Base-by-base conservation (phyloP, 1,284 basidiomycete species). In the Jaminaea rosea region DNA sequence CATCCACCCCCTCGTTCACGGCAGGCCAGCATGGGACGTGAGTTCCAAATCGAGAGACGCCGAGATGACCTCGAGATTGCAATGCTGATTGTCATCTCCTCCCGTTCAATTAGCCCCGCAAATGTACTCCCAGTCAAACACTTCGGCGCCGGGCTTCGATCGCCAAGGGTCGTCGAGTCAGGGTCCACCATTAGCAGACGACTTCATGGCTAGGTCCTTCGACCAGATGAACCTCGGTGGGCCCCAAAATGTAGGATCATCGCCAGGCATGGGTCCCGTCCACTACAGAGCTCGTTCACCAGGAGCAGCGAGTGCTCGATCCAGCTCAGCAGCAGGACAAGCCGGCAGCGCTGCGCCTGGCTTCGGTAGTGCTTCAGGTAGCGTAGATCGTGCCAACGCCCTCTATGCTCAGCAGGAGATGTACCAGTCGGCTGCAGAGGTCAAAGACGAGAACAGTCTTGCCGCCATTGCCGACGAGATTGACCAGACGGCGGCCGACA, bases 391-490 rank as follows among this genome's bases (percentile, higher is more conserved):
- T 10, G 62, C 65, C 34, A 68, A 66, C 36, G 62, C 62, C 17
- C 51, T 53, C 36, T 66, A 66, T 49, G 65, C 63, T 23, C 61
- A 59, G 26, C 65, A 66, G 42, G 63, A 68, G 53, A 66, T 68
- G 23, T 55, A 66, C 39, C 62, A 66, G 47, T 62, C 61, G 0
- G 65, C 65, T 4, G 55, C 60, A 19, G 65, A 68, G 26, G 63
- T 68, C 17, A 52, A 66, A 3, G 62, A 65, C 0, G 56, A 65
- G 6, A 60, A 68, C 49, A 60, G 57, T 39, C 36, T 68, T 4
- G 62, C 59, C n/a, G 65, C 65, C 23, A 68, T 68, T 24, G 57
- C 63, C 4, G 56, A 61, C 23, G 56, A 65, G 26, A 58, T 68
- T 26, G 65, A 68, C 24, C 58, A 62, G 29, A 56, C 63, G 19